Conservation (phyloP, 192 early-diverging fungal species). For the Allomyces arbusculus region DNA sequence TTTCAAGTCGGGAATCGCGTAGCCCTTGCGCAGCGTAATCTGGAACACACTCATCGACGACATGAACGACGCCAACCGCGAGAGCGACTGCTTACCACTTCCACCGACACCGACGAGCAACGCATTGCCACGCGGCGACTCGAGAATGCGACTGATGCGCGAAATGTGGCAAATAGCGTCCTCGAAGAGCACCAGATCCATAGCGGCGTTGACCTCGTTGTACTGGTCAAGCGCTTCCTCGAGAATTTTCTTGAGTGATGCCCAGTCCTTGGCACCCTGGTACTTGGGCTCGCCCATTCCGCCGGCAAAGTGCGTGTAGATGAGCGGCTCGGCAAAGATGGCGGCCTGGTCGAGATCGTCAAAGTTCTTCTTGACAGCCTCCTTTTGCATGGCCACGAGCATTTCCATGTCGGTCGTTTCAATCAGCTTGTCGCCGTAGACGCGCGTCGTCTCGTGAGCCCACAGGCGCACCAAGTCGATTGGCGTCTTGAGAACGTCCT, state of each 20-base stretch:
- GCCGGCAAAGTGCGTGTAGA: conserved; percentile 79
- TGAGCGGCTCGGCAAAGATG: conserved; percentile 43
- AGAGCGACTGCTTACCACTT: conserved; percentile 88
- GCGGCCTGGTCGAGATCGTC: conserved; percentile 82
- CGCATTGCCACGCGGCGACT: conserved; percentile 93
- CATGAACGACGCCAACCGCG: conserved; percentile 98
- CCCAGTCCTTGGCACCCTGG: conserved; percentile 72
- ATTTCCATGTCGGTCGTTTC: background rate
- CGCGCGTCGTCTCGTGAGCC: conserved; percentile 91
- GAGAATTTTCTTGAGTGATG: conserved; percentile 75
- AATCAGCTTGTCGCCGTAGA: conserved; percentile 96
- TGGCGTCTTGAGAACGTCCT: conserved; percentile 49
- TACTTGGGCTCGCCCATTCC: conserved; percentile 93
- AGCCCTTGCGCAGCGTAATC: conserved; percentile 90
- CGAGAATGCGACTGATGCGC: conserved; percentile 91
- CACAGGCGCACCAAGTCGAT: conserved; percentile 83
- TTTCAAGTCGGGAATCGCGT: conserved; percentile 88
- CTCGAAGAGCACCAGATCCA: conserved; percentile 88
- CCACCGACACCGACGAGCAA: conserved; percentile 96
- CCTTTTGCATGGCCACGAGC: conserved; percentile 53
- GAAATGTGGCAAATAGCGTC: conserved; percentile 93
- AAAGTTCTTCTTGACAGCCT: conserved; percentile 77
- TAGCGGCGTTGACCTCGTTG: conserved; percentile 98
- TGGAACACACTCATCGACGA: conserved; percentile 90
- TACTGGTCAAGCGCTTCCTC: conserved; percentile 91